Evolutionary conservation across 1,284 basidiomycete genomes (phyloP).

Genomic region (Boletus nobilissimus): DNA sequence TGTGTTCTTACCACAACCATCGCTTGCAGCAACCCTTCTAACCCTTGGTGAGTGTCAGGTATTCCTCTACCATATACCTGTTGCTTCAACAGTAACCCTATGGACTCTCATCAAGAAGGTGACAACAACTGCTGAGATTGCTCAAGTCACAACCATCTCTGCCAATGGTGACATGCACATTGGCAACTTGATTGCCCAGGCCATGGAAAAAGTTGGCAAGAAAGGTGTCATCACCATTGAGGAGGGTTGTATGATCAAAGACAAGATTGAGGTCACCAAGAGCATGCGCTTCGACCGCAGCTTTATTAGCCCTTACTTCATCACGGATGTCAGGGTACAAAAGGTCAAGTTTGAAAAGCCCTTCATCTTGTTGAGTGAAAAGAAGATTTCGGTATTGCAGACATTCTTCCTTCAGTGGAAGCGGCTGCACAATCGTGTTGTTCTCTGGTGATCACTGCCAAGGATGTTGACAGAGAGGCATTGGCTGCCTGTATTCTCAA

Average conservation of each 20-base stretch:
- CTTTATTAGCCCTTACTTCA: constrained; percentile 98
- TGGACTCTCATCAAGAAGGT: no score
- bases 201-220: constrained; percentile 99
- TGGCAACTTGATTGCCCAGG: constrained; percentile 96
- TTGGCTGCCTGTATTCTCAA: constrained; percentile 98
- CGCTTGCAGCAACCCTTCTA: no score
- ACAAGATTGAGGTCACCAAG: constrained; percentile 99
- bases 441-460: constrained; percentile 95
- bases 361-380: constrained; percentile 91
- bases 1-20: no score
- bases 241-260: constrained; percentile 97
- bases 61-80: no score
- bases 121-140: constrained; percentile 97
- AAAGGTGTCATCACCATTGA: constrained; percentile 99
- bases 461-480: constrained; percentile 98
- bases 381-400: constrained; percentile 98
- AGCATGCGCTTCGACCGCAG: constrained; percentile 99
- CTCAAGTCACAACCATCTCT: constrained; percentile 90
- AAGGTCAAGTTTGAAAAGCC: constrained; percentile 99
- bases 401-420: constrained; percentile 96
- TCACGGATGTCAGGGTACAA: constrained; percentile 98
- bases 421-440: constrained; percentile 91
- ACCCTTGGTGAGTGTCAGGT: no score
- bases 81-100: no score
- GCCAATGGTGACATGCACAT: constrained; percentile 52